Conservation (phyloP, 108 stramenopile genomes). For the Cyclostephanos tholiformis region DNA sequence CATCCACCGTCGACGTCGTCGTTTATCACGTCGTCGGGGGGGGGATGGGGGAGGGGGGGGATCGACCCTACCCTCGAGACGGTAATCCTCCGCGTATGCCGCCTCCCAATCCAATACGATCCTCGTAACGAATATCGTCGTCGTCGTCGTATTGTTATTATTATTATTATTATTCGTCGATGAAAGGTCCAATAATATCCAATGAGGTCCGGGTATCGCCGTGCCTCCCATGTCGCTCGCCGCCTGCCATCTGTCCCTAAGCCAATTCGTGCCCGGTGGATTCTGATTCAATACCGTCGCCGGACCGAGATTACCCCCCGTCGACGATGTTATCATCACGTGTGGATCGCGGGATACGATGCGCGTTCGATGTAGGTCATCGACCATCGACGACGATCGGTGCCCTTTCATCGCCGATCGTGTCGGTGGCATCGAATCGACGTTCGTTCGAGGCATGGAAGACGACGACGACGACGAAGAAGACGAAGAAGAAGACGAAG, state of each 20-base stretch:
- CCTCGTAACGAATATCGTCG: constrained; percentile 42
- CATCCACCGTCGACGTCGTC: no score
- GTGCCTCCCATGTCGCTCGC: constrained; percentile 83
- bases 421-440: no score
- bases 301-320: constrained; percentile 84
- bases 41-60: constrained; percentile 18
- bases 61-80: constrained; percentile 26
- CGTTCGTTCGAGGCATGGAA: neutral
- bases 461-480: neutral
- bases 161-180: neutral
- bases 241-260: constrained; percentile 87
- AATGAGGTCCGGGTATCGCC: constrained; percentile 69
- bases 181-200: constrained; percentile 64
- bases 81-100: no score
- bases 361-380: no score
- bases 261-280: constrained; percentile 69
- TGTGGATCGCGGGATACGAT: constrained; percentile 28
- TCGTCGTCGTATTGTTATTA: no score
- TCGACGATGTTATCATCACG: constrained; percentile 38
- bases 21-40: neutral
- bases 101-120: constrained; percentile 39
- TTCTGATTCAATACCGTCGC: constrained; percentile 62
- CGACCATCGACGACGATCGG: neutral
- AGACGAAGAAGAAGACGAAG: neutral
- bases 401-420: no score